Evolutionary conservation across 2,329 filamentous ascomycete species (phyloP), one percentile per base, ranked within the genome.

Genomic region (Chalaropsis ovoidea): DNA sequence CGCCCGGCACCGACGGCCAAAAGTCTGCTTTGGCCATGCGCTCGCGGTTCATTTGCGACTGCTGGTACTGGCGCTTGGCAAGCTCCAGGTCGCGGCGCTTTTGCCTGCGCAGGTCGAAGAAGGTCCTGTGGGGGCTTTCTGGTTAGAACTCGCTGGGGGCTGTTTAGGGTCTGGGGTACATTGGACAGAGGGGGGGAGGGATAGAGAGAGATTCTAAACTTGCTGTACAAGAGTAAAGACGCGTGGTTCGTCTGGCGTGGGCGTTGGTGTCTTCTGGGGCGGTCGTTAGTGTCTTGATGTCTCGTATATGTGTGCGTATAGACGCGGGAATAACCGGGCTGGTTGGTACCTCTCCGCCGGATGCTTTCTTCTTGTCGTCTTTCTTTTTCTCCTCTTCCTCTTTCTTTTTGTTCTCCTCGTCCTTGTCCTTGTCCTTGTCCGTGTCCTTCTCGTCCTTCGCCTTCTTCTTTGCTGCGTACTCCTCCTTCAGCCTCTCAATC

Each of bases 171-270:
- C n/a, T n/a, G 52, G 49, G n/a, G 43, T 19, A n/a, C 43, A 45
- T 15, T 19, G 22, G 17, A 27, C 17, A 41, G 42, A 43, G 42
- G 13, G 22, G 19, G 47, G 5, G 47, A 31, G 17, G 17, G 52
- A 56, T 6, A 35, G 24, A 10, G 52, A 56, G n/a, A 56, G 24
- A 39, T 27, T 4, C 1, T 49, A 10, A 43, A 42, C 63, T 52
- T 76, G 93, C 88, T 86, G 91, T 72, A 93, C 88, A 67, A 96
- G 79, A 69, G 88, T 84, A 76, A 94, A 99, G 2, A 95, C 82
- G 52, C 93, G 84, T 22, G 90, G 87, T 66, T 87, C 86, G 7
- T 35, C 52, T 58, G n/a, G 52, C 8, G 71, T 64, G 7, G 61
- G 0, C 68, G 15, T 4, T 0, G 42, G 45, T 58, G 67, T 65